A percentile compares a stretch with the other conserved stretches of the same genome.
Conservation (phyloP, 2,329 filamentous ascomycete species). For the Cyclaneusma minus region DNA sequence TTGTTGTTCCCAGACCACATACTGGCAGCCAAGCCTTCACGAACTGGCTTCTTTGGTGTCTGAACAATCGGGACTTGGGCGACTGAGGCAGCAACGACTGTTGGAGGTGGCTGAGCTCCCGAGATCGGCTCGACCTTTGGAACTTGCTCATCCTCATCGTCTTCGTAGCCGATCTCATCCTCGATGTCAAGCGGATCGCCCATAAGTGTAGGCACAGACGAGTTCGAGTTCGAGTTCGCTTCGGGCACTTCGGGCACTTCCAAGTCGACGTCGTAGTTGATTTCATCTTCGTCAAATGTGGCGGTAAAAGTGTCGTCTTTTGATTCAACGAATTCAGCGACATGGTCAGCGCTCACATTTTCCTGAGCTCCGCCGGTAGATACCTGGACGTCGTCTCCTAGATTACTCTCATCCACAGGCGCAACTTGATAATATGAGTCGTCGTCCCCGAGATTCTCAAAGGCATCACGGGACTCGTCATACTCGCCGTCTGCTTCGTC, state of each 20-base stretch:
- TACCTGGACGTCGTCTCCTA: slow-evolving; percentile 1
- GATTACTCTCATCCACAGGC: background rate
- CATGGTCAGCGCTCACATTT: too few relatives aligned
- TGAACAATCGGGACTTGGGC: slow-evolving; percentile 1
- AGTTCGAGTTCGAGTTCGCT: slow-evolving; percentile 1
- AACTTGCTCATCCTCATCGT: slow-evolving; percentile 10
- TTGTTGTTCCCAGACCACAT: too few relatives aligned
- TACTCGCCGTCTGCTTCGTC: background rate
- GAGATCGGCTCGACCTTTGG: too few relatives aligned
- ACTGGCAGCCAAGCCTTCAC: too few relatives aligned
- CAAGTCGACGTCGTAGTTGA: slow-evolving; percentile 14
- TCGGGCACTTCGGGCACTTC: slow-evolving; percentile 3
- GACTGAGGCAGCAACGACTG: too few relatives aligned
- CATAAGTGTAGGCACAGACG: background rate
- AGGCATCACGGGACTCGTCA: slow-evolving; percentile 2
- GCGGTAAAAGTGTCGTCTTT: slow-evolving; percentile 4
- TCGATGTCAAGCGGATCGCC: slow-evolving; percentile 2
- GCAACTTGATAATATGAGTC: slow-evolving; percentile 1
- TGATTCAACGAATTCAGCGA: slow-evolving; percentile 3
- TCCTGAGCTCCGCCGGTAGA: background rate
- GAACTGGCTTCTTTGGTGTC: too few relatives aligned
- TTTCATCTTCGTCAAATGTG: slow-evolving; percentile 5
- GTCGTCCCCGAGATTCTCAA: slow-evolving; percentile 9
- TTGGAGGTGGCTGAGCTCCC: too few relatives aligned
- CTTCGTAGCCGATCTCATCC: slow-evolving; percentile 24